A percentile compares a stretch with the other conserved stretches of the same genome.
phyloP scores from a whole-genome alignment of 2,329 filamentous ascomycete species.

The Aspergillus vadensis region DNA sequence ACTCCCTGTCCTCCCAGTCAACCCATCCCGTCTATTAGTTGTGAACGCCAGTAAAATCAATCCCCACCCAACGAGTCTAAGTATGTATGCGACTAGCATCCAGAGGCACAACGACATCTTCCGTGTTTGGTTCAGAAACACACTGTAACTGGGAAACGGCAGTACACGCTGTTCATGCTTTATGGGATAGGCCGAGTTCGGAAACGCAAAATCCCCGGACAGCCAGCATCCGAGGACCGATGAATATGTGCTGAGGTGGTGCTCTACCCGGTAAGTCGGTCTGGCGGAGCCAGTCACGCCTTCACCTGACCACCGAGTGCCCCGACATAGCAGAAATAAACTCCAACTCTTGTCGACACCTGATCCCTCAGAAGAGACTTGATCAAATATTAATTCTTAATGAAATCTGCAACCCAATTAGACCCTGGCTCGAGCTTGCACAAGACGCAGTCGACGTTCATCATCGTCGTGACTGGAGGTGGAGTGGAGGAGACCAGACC shows the following conservation, averaged over 20 bases:
- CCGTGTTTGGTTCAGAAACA: background rate
- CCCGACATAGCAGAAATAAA: background rate
- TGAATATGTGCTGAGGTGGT: conserved; percentile 1
- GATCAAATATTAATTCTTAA: background rate
- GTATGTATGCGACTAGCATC: background rate
- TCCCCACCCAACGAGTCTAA: background rate
- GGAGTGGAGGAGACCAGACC: conserved; percentile 28
- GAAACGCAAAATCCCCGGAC: background rate
- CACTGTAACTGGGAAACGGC: background rate
- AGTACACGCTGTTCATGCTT: background rate
- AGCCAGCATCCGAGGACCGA: background rate
- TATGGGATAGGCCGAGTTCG: background rate
- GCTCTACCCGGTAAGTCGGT: background rate
- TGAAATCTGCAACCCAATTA: conserved; percentile 13
- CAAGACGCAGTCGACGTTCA: conserved; percentile 43
- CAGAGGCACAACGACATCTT: background rate
- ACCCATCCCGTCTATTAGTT: conserved; percentile 19
- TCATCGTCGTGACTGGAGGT: conserved; percentile 37
- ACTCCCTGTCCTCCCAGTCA: background rate
- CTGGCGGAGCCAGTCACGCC: conserved; percentile 1
- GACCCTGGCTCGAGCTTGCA: conserved; percentile 42
- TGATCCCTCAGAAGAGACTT: background rate
- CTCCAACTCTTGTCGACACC: background rate
- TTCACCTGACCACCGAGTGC: background rate
- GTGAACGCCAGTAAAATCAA: conserved; percentile 18